These are phyloP conservation scores for Aristolochia californica DNA, from an alignment of 164 flowering plant genomes.

Conservation along the genomic window DNA sequence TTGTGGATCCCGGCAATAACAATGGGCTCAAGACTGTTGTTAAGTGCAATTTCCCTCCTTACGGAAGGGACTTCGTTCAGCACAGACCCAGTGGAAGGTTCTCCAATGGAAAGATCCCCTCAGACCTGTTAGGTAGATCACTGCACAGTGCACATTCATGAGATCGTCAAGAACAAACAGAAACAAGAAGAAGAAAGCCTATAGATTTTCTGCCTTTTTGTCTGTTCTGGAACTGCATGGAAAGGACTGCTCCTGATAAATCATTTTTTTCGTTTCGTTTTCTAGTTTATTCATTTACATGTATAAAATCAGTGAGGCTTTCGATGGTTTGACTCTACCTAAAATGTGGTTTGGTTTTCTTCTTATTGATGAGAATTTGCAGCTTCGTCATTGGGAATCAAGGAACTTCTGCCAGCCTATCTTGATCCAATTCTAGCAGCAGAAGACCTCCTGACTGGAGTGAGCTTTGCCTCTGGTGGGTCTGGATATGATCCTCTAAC, in stretches of 20 bases:
- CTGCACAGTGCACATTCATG: too few species aligned
- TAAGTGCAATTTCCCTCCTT: conserved; percentile 59
- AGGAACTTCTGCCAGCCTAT: conserved; percentile 11
- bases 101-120: conserved; percentile 44
- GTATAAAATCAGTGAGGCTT: too few species aligned
- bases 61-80: conserved; percentile 51
- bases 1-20: conserved; percentile 69
- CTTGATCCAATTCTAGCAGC: background rate
- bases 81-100: conserved; percentile 53
- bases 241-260: too few species aligned
- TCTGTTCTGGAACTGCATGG: background rate
- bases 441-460: conserved; percentile 11
- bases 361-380: background rate
- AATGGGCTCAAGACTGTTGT: conserved; percentile 35
- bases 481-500: conserved; percentile 6
- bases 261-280: too few species aligned
- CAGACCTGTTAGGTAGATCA: conserved; percentile 7
- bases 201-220: too few species aligned
- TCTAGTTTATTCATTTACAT: too few species aligned
- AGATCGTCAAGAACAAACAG: too few species aligned
- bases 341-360: too few species aligned
- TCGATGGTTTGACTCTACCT: too few species aligned
- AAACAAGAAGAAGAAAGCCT: too few species aligned
- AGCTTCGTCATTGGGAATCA: conserved; percentile 8
- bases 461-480: conserved; percentile 8